These are phyloP conservation scores for Brasilioporus rufonigricans DNA, from an alignment of 768 basidiomycete genomes.

Conservation along the genomic window DNA sequence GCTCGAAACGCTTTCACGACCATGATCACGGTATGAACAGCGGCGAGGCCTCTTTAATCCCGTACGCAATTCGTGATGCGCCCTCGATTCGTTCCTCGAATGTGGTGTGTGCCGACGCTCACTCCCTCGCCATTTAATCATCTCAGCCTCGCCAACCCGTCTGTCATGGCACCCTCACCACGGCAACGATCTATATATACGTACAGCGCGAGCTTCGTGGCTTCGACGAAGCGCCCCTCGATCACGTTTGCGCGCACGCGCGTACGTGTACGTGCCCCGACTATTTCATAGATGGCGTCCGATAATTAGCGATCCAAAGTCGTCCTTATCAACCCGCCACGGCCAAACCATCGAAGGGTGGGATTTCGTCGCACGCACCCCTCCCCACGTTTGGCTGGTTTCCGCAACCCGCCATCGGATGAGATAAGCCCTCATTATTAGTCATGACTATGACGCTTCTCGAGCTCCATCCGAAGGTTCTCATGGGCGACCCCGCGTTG, in stretches of 20 bases:
- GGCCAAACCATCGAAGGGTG: too few relatives aligned
- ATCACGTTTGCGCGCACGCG: not conserved
- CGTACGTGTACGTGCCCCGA: not conserved
- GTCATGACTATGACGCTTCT: not conserved
- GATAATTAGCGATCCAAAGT: slow-evolving; percentile 3
- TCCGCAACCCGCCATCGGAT: too few relatives aligned
- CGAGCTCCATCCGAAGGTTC: not conserved
- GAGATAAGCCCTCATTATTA: too few relatives aligned
- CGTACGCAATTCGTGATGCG: not conserved
- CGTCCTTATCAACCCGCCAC: too few relatives aligned
- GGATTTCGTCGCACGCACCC: too few relatives aligned
- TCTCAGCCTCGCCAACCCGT: not conserved
- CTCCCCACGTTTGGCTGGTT: too few relatives aligned
- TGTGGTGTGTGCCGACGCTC: not conserved
- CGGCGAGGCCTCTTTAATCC: slow-evolving; percentile 5
- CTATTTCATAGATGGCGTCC: slow-evolving; percentile 10
- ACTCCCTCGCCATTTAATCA: not conserved
- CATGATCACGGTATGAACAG: not conserved
- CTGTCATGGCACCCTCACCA: slow-evolving; percentile 3
- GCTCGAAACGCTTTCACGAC: not conserved
- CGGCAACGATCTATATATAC: slow-evolving; percentile 10
- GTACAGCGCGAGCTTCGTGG: slow-evolving; percentile 1
- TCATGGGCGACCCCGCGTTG: not conserved
- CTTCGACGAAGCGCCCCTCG: slow-evolving; percentile 2
- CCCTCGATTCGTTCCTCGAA: not conserved